phyloP scores from a whole-genome alignment of 495 filamentous ascomycete genomes.

The Penicillium canescens region DNA sequence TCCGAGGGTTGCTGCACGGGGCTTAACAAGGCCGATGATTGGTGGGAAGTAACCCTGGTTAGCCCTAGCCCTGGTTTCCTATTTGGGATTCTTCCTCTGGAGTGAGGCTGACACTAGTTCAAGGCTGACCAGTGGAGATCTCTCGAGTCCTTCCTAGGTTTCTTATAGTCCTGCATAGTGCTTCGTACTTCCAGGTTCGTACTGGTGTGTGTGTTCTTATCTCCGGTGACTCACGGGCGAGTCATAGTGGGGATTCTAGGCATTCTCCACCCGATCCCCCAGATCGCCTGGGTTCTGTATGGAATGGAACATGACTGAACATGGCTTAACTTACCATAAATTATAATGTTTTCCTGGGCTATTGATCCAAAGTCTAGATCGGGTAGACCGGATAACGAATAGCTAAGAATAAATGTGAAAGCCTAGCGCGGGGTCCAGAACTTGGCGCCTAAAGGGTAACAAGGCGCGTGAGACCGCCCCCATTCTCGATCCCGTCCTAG shows the following conservation, averaged over 20 bases:
- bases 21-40: conserved; percentile 17
- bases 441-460: conserved; percentile 11
- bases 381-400: too few relatives aligned
- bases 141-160: too few relatives aligned
- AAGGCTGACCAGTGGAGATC: background rate
- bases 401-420: too few relatives aligned
- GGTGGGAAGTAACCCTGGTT: conserved; percentile 10
- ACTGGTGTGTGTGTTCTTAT: background rate
- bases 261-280: conserved; percentile 23
- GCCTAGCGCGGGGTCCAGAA: conserved; percentile 25
- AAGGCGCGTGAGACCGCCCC: conserved; percentile 12
- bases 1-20: conserved; percentile 17
- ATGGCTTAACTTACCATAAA: background rate
- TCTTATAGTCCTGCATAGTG: too few relatives aligned
- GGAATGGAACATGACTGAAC: background rate
- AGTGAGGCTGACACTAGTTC: background rate
- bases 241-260: conserved; percentile 13
- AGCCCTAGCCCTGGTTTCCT: conserved; percentile 26
- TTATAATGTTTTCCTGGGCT: too few relatives aligned
- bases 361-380: background rate
- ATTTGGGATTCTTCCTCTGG: background rate
- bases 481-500: too few relatives aligned
- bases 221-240: conserved; percentile 16
- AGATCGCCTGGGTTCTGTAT: conserved; percentile 1
- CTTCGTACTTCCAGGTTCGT: too few relatives aligned